Conservation (phyloP, 306 rosid species). For the Castanea crenata region DNA sequence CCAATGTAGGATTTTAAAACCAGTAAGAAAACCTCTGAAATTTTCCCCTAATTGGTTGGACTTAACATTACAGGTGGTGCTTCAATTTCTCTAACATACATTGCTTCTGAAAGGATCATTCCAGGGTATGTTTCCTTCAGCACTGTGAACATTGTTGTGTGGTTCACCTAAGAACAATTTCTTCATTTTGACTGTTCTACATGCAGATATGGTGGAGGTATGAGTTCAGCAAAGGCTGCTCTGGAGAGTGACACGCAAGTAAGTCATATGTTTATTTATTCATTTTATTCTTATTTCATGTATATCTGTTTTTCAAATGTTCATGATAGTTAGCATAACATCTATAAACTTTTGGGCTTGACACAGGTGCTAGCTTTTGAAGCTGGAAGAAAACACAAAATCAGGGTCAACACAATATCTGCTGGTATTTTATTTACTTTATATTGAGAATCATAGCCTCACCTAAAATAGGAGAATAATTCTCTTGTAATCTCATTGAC, state of each 20-base stretch:
- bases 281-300: neutral
- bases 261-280: conserved; percentile 14
- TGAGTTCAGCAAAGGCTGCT: conserved; percentile 99
- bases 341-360: neutral
- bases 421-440: conserved; percentile 50
- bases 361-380: conserved; percentile 94
- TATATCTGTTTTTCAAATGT: neutral
- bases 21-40: too few relatives aligned
- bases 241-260: conserved; percentile 94
- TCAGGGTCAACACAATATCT: conserved; percentile 88
- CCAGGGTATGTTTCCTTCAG: conserved; percentile 38
- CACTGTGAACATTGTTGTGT: neutral
- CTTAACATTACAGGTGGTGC: conserved; percentile 61
- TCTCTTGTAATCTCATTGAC: neutral
- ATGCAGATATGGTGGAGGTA: conserved; percentile 92
- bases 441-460: neutral
- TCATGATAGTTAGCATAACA: neutral
- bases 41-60: too few relatives aligned
- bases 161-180: neutral
- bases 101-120: conserved; percentile 94
- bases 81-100: conserved; percentile 87
- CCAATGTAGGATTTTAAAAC: too few relatives aligned
- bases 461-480: neutral
- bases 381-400: conserved; percentile 84
- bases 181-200: neutral